Evolutionary conservation across 129 eudicot genomes (phyloP).

Genomic region (Apium graveolens): DNA sequence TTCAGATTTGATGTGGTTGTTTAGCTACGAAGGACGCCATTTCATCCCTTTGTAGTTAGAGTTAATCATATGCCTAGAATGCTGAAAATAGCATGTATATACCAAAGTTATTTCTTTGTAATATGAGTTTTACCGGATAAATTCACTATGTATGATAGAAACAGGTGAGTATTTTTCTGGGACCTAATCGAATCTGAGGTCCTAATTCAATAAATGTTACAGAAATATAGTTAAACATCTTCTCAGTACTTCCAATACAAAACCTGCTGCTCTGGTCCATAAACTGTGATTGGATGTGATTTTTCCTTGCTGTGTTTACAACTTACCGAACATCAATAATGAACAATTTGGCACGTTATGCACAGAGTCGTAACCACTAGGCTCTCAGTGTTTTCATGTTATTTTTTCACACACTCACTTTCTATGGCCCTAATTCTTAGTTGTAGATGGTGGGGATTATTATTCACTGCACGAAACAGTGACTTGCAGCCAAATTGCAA

Average conservation of each 20-base stretch:
- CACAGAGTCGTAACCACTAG: not conserved
- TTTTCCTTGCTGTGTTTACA: not conserved
- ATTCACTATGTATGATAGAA: not conserved
- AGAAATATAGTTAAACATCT: not conserved
- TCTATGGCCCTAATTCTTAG: not conserved
- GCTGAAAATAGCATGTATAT: not conserved
- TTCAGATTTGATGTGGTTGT: not conserved
- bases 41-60: not conserved
- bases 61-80: not conserved
- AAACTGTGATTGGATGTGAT: not conserved
- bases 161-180: not conserved
- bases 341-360: not conserved
- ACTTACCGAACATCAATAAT: not conserved
- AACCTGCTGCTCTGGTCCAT: not conserved
- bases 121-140: not conserved
- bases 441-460: not conserved
- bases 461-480: not conserved
- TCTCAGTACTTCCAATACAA: not conserved
- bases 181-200: not conserved
- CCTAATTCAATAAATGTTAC: conserved; percentile 1
- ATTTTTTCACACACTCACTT: not conserved
- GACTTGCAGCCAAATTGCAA: not conserved
- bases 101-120: not conserved
- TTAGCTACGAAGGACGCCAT: not conserved
- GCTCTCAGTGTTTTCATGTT: not conserved